Base-by-base conservation (phyloP, 1,284 basidiomycete genomes). In the Rhodotorula sp. region DNA sequence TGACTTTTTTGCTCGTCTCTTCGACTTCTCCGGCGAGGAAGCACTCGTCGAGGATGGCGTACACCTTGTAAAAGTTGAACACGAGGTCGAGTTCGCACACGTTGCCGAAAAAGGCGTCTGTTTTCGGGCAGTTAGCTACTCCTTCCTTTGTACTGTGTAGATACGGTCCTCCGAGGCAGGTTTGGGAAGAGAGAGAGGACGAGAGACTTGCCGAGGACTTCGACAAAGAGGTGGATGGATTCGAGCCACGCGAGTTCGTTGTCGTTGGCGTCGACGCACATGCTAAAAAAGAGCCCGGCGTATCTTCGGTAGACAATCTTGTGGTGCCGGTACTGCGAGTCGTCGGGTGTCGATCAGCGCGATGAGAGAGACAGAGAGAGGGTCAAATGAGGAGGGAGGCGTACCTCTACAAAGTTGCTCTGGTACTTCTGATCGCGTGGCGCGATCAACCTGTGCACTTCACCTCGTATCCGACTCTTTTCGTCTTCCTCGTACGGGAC, bases 1-100 rank as follows among this genome's bases (percentile, higher is more conserved):
- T 93, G 26, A 97, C 95, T 64, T 93, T 91, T 81, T 97, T 97
- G 80, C 90, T 93, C 31, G 95, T 98, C 83, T 99, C 97, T 82
- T 98, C 93, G 60, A 99, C 92, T 82, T 98, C 95, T 19, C 97
- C 97, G 3, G 95, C 95, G n/a, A 99, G 85, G 83, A 99, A 98
- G 60, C 98, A 92, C 80, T 99, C 95, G 80, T 99, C 97, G 68
- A 99, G 85, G 67, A 99, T 97, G 2, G 97, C 93, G 78, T 97
- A 97, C 14, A 95, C 93, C 90, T 98, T 97, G 84, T 98, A 98
- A 81, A 99, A 99, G 79, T 97, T 97, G 85, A 98, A 99, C 3
- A 99, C 95, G 4, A 99, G 86, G 79, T 99, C 86, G 48, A 98
- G 85, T 81, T 98, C 95, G 83, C 95, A 97, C 1, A 99, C 95